A percentile compares a stretch with the other conserved stretches of the same genome.
These are phyloP conservation scores for Glonium stellatum DNA, from an alignment of 495 filamentous ascomycete genomes.

Conservation along the genomic window DNA sequence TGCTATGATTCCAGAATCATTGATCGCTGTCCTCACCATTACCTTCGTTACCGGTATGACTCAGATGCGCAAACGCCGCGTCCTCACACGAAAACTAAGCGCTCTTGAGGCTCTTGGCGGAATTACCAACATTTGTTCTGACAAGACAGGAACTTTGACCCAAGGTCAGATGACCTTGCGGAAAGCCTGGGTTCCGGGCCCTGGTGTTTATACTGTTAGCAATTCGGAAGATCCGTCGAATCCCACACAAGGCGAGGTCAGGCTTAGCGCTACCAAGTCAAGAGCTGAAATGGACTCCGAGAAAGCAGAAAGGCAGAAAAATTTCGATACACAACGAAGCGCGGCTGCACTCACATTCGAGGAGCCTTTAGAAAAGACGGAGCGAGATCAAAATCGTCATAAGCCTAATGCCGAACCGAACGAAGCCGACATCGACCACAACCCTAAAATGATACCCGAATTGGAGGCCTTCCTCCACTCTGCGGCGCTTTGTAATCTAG, in stretches of 20 bases:
- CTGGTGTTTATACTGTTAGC: constrained; percentile 55
- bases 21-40: constrained; percentile 64
- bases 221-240: constrained; percentile 53
- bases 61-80: constrained; percentile 67
- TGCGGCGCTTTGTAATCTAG: constrained; percentile 72
- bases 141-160: constrained; percentile 81
- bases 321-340: constrained; percentile 45
- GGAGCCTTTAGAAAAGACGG: constrained; percentile 41
- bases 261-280: constrained; percentile 33
- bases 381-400: not conserved
- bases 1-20: constrained; percentile 64
- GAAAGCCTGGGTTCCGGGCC: constrained; percentile 70
- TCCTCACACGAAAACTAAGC: constrained; percentile 72
- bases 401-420: constrained; percentile 4
- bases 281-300: constrained; percentile 25
- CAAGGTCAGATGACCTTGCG: constrained; percentile 72
- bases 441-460: constrained; percentile 26
- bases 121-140: constrained; percentile 82
- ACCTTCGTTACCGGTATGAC: constrained; percentile 74
- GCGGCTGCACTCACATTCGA: constrained; percentile 50
- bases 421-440: constrained; percentile 23
- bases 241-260: constrained; percentile 51
- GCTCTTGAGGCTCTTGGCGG: constrained; percentile 78
- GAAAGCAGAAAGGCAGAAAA: constrained; percentile 28
- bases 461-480: constrained; percentile 60